Evolutionary conservation across 768 basidiomycete species (phyloP), one percentile per base, ranked within the genome.

Genomic region (Leccinum subgranulosum): DNA sequence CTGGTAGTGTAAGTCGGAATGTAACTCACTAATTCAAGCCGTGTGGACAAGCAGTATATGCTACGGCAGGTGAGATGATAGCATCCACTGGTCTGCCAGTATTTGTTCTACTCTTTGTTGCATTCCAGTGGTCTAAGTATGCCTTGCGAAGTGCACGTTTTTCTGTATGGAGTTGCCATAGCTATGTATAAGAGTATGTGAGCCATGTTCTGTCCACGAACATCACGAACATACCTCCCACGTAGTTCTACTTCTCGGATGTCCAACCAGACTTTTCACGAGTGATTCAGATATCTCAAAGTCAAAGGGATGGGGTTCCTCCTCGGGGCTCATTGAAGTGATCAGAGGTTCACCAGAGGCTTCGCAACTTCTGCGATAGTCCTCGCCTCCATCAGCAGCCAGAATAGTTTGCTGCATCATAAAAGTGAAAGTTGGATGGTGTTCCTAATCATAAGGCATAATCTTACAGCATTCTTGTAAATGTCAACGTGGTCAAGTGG

Each of bases 1-100:
- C 68, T 62, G 49, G 48, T 46, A 55, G 19, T 54, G 59, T 36
- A 25, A 34, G 29, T 34, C 9, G 10, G 14, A 27, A 43, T n/a
- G 19, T 17, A 21, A 68, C 75, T 58, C 49, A 77, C 79, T 62
- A 70, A 56, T 77, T 74, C 48, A 72, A 66, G 3, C 78, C 79
- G 54, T 81, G 81, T 8, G 77, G 81, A 43, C 73, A 71, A 1
- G 81, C 76, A 3, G 76, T 64, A 61, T 75, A 78, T 6, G 77
- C 73, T 3, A 74, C 75, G 0, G 68, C 76, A 15, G 83, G 78
- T 9, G 73, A 74, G 53, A 84, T 79, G 64, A 84, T 76, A 3
- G 77, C 80, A 60, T 84, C 83, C 5, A 84, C 74, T 0, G 82
- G 81, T 31, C 82, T 68, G 10, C 78, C 79, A 0, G 81, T 84